Conservation (phyloP, 2,329 filamentous ascomycete genomes). For the Exophiala viscosa region DNA sequence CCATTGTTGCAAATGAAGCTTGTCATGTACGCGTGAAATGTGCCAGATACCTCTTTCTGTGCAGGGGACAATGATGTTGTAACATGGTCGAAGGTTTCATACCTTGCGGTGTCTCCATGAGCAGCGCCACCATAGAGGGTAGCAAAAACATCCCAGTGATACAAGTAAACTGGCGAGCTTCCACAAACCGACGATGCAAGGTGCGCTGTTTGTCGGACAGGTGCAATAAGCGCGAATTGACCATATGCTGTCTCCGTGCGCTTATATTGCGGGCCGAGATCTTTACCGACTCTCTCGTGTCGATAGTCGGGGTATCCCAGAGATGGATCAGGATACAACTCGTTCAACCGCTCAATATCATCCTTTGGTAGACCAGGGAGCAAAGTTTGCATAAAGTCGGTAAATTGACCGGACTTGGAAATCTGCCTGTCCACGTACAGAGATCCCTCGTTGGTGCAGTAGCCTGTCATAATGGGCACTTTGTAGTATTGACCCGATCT, state of each 20-base stretch:
- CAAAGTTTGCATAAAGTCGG: conserved; percentile 58
- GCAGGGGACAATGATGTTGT: conserved; percentile 36
- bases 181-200: conserved; percentile 16
- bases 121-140: conserved; percentile 44
- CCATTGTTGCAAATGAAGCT: conserved; percentile 47
- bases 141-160: conserved; percentile 52
- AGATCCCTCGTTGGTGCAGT: conserved; percentile 68
- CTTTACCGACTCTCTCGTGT: conserved; percentile 32
- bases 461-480: conserved; percentile 65
- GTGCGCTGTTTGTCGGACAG: conserved; percentile 46
- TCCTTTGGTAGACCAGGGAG: conserved; percentile 55
- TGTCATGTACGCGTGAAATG: conserved; percentile 47
- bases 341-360: conserved; percentile 49
- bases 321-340: conserved; percentile 60
- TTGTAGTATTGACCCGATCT: conserved; percentile 49
- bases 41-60: conserved; percentile 43
- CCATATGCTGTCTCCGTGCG: conserved; percentile 49
- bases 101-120: conserved; percentile 49
- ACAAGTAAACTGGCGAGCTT: conserved; percentile 46
- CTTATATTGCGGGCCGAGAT: conserved; percentile 51
- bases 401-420: conserved; percentile 62
- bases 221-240: conserved; percentile 49
- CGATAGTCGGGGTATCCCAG: conserved; percentile 41
- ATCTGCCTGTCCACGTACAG: conserved; percentile 57
- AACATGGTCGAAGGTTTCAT: conserved; percentile 43